A percentile compares a stretch with the other conserved stretches of the same genome.
These are phyloP conservation scores for Kodamaea plutei DNA, from an alignment of 1,139 yeast genomes.

Conservation along the genomic window DNA sequence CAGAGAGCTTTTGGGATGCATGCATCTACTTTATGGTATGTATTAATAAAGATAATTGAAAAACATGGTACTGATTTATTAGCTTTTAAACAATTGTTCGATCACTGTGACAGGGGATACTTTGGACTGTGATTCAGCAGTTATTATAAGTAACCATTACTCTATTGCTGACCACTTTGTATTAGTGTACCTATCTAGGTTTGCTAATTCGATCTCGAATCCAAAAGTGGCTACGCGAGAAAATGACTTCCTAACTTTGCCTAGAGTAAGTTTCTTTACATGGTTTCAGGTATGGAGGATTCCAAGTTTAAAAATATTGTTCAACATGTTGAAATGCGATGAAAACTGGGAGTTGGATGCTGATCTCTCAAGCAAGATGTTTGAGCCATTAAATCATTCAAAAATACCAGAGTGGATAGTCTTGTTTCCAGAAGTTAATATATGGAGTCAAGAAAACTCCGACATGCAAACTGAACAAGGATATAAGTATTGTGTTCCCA, in stretches of 20 bases:
- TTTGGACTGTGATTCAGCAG: constrained; percentile 42
- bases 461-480: constrained; percentile 48
- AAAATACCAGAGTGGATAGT: constrained; percentile 50
- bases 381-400: constrained; percentile 22
- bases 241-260: constrained; percentile 21
- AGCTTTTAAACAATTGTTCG: constrained; percentile 36
- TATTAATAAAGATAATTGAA: no score
- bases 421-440: constrained; percentile 72
- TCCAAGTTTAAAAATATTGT: constrained; percentile 42
- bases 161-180: constrained; percentile 54
- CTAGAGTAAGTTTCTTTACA: constrained; percentile 50
- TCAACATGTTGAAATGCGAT: constrained; percentile 46
- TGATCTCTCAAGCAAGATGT: constrained; percentile 21
- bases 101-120: constrained; percentile 41
- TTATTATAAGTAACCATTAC: constrained; percentile 50
- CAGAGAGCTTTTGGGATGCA: constrained; percentile 33
- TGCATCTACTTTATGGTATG: constrained; percentile 33
- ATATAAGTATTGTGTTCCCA: constrained; percentile 50
- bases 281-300: constrained; percentile 60
- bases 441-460: constrained; percentile 46
- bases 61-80: no score
- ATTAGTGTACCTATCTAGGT: constrained; percentile 40
- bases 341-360: constrained; percentile 61
- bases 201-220: constrained; percentile 10
- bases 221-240: background rate